Conservation (phyloP, 2,329 filamentous ascomycete genomes). For the Colletotrichum lini region DNA sequence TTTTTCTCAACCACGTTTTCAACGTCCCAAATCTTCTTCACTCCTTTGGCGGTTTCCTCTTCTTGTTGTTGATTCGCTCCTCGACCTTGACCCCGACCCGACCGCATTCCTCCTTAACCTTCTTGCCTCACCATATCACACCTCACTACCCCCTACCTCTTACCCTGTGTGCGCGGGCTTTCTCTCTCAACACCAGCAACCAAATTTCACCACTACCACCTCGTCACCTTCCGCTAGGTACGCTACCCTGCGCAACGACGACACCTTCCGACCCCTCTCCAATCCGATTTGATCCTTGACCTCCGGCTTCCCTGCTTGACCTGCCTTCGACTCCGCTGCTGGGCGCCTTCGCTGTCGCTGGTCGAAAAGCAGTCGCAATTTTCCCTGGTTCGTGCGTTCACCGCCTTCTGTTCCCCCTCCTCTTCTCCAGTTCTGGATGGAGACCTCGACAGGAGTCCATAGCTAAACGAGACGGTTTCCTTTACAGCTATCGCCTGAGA, state of each 20-base stretch:
- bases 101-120: background rate
- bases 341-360: slow-evolving; percentile 37
- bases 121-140: background rate
- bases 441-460: slow-evolving; percentile 33
- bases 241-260: background rate
- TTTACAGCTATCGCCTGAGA: slow-evolving; percentile 38
- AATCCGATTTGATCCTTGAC: slow-evolving; percentile 37
- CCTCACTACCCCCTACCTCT: background rate
- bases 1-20: slow-evolving; percentile 5
- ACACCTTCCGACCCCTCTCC: slow-evolving; percentile 23
- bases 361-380: slow-evolving; percentile 37
- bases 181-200: background rate
- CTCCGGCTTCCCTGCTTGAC: slow-evolving; percentile 37
- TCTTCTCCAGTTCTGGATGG: slow-evolving; percentile 40
- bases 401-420: slow-evolving; percentile 40
- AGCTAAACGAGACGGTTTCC: slow-evolving; percentile 42
- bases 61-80: slow-evolving; percentile 31
- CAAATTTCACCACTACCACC: background rate
- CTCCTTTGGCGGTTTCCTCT: slow-evolving; percentile 37
- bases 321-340: slow-evolving; percentile 34
- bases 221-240: slow-evolving; percentile 3
- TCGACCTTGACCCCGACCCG: slow-evolving; percentile 5
- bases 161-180: background rate
- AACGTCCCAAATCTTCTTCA: slow-evolving; percentile 18
- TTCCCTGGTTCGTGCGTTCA: slow-evolving; percentile 42